Evolutionary conservation across 2,329 filamentous ascomycete species (phyloP).

Genomic region (Plectosphaerella plurivora): DNA sequence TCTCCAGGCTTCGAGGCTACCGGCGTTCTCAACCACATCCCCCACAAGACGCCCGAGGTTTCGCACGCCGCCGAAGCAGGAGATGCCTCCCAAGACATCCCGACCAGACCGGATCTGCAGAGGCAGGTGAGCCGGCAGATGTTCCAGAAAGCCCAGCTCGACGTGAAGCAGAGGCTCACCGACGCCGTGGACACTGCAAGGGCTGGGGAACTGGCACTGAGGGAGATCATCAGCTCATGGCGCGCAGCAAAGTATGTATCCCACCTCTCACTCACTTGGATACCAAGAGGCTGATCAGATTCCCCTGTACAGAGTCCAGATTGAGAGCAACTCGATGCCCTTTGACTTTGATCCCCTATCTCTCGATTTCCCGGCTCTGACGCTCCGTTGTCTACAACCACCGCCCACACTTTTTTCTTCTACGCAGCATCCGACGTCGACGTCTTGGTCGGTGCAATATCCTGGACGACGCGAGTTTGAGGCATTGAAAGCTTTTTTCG

Average conservation of each 20-base stretch:
- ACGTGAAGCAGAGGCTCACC: slow-evolving; percentile 56
- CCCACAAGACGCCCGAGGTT: slow-evolving; percentile 28
- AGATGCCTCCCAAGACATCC: slow-evolving; percentile 23
- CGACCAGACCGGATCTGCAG: slow-evolving; percentile 29
- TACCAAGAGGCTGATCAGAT: slow-evolving; percentile 5
- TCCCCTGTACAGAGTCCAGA: slow-evolving; percentile 39
- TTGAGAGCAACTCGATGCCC: slow-evolving; percentile 51
- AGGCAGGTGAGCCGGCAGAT: slow-evolving; percentile 45
- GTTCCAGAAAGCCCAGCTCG: slow-evolving; percentile 57
- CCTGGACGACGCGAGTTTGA: slow-evolving; percentile 71
- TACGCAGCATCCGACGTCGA: slow-evolving; percentile 70
- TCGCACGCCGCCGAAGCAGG: slow-evolving; percentile 22
- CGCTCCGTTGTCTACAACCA: slow-evolving; percentile 73
- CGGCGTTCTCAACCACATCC: slow-evolving; percentile 73
- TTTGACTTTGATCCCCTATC: slow-evolving; percentile 82
- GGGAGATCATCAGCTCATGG: slow-evolving; percentile 77
- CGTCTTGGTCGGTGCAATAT: slow-evolving; percentile 77
- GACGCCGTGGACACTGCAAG: slow-evolving; percentile 75
- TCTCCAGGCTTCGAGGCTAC: slow-evolving; percentile 70
- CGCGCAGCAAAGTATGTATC: slow-evolving; percentile 73
- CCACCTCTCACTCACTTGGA: background rate
- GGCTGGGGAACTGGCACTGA: slow-evolving; percentile 78
- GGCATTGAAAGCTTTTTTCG: slow-evolving; percentile 63
- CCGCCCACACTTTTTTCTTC: slow-evolving; percentile 80
- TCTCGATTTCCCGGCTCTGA: slow-evolving; percentile 81